phyloP scores from a whole-genome alignment of 2,329 filamentous ascomycete genomes.

The Diaporthe ampelina region DNA sequence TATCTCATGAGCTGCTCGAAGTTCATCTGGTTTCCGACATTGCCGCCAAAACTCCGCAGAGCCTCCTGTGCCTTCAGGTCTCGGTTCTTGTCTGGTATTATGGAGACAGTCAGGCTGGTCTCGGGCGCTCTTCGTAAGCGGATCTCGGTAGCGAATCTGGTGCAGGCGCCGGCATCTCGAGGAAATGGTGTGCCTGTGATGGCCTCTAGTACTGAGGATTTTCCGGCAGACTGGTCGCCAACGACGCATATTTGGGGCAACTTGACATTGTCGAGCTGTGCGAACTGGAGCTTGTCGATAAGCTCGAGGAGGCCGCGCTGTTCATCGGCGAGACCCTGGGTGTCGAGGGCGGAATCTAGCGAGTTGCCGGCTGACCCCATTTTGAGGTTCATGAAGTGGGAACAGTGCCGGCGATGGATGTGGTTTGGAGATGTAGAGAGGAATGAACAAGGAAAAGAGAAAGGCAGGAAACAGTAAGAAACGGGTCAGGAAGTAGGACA shows the following conservation, averaged over 20 bases:
- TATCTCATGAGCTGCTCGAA: slow-evolving; percentile 66
- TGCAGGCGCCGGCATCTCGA: slow-evolving; percentile 71
- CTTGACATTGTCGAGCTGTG: slow-evolving; percentile 54
- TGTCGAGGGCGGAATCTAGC: slow-evolving; percentile 63
- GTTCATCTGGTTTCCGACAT: slow-evolving; percentile 58
- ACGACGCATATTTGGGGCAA: slow-evolving; percentile 75
- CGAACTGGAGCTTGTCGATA: slow-evolving; percentile 58
- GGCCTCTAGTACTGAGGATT: slow-evolving; percentile 75
- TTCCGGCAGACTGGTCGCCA: slow-evolving; percentile 74
- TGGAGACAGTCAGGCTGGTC: slow-evolving; percentile 62
- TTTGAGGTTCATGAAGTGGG: slow-evolving; percentile 23
- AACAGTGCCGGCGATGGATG: not conserved
- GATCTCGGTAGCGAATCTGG: slow-evolving; percentile 73
- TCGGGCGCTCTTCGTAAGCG: slow-evolving; percentile 64
- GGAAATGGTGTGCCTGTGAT: slow-evolving; percentile 74
- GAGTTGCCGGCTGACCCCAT: slow-evolving; percentile 45
- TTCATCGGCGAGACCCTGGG: slow-evolving; percentile 65
- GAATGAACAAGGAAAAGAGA: not conserved
- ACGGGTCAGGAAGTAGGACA: not conserved
- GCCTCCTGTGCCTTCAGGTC: slow-evolving; percentile 61
- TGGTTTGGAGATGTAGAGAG: not conserved
- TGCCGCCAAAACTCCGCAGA: slow-evolving; percentile 63
- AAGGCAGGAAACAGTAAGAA: not conserved
- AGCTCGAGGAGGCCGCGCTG: slow-evolving; percentile 70
- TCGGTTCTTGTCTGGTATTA: slow-evolving; percentile 67